Conservation (phyloP, 208 protist species). For the Polymyxa betae region DNA sequence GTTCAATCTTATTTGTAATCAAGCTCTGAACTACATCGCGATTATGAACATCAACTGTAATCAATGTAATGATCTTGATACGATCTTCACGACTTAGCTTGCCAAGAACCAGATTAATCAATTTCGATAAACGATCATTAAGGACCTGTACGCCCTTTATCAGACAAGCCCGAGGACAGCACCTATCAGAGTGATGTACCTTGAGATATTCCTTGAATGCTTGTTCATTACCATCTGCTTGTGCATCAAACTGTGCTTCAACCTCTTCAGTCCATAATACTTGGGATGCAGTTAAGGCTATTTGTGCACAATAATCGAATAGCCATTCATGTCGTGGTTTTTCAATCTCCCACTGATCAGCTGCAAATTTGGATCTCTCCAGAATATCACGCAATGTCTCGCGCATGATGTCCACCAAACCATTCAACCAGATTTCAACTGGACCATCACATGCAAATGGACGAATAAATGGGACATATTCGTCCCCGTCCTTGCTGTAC, state of each 20-base stretch:
- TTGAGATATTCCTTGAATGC: conserved; percentile 96
- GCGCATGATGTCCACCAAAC: conserved; percentile 83
- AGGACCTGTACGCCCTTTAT: conserved; percentile 65
- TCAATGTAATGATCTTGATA: conserved; percentile 95
- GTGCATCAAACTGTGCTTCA: conserved; percentile 89
- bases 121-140: conserved; percentile 85
- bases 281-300: conserved; percentile 88
- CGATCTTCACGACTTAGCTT: conserved; percentile 75
- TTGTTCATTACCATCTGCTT: conserved; percentile 91
- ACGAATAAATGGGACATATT: conserved; percentile 85
- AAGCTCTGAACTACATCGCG: conserved; percentile 76
- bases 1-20: conserved; percentile 81
- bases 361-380: conserved; percentile 81
- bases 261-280: conserved; percentile 96
- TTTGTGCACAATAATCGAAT: conserved; percentile 93
- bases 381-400: conserved; percentile 83
- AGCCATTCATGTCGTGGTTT: conserved; percentile 94
- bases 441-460: conserved; percentile 86
- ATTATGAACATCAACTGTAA: conserved; percentile 95
- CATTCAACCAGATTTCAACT: conserved; percentile 95
- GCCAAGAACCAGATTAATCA: conserved; percentile 89
- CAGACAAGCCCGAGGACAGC: neutral
- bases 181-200: conserved; percentile 65
- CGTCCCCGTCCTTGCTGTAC: conserved; percentile 61
- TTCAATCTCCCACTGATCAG: conserved; percentile 83